Conservation (phyloP, 1,139 yeast species). For the Candida neerlandica region DNA sequence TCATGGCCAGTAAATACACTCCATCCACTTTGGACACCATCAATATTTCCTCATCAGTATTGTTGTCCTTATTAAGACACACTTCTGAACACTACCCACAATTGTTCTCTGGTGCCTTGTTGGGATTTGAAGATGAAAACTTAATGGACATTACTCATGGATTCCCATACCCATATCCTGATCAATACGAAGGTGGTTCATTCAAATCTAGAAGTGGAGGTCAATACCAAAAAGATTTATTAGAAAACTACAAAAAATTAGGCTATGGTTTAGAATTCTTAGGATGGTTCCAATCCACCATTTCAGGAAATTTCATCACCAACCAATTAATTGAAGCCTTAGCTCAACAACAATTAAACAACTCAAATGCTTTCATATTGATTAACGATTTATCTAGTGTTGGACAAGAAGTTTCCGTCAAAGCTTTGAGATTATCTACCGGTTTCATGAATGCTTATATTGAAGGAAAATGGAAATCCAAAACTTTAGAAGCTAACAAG, state of each 20-base stretch:
- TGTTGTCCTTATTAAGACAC: constrained; percentile 72
- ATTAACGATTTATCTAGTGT: constrained; percentile 76
- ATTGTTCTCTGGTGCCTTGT: constrained; percentile 72
- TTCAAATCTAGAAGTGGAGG: constrained; percentile 61
- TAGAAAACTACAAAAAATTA: constrained; percentile 61
- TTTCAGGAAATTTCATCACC: constrained; percentile 70
- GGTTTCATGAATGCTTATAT: constrained; percentile 60
- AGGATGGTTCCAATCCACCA: constrained; percentile 82
- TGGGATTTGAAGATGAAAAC: constrained; percentile 70
- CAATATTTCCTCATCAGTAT: constrained; percentile 59
- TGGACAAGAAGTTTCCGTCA: constrained; percentile 63
- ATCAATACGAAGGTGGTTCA: constrained; percentile 56
- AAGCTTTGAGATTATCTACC: constrained; percentile 70
- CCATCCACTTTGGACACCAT: constrained; percentile 49
- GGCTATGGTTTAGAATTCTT: constrained; percentile 73
- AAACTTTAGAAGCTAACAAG: constrained; percentile 60
- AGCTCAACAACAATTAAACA: constrained; percentile 63
- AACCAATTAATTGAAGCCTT: constrained; percentile 67
- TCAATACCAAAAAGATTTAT: constrained; percentile 71
- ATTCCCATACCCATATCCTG: constrained; percentile 63
- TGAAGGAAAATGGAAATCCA: constrained; percentile 67
- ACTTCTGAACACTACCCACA: constrained; percentile 71
- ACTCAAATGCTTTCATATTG: constrained; percentile 67
- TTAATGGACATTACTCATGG: constrained; percentile 59
- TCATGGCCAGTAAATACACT: constrained; percentile 15